Evolutionary conservation across 108 stramenopile species (phyloP), one percentile per base, ranked within the genome.

Genomic region (Stephanodiscus triporus): DNA sequence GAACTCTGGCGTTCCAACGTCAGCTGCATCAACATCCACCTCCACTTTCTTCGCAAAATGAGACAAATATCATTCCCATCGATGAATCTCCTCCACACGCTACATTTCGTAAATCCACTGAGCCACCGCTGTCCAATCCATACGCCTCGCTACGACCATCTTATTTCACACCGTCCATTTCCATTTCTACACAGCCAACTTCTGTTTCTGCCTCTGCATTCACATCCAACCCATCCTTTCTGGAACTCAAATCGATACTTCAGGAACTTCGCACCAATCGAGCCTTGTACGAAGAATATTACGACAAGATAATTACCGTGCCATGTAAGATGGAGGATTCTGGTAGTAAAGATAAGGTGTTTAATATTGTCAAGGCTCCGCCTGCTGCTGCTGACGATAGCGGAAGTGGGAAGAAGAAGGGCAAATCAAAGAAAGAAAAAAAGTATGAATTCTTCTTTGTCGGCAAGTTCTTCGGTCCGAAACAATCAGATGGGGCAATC

Each of bases 281-380:
- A 62, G 58, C 54, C n/a, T 51, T 85, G 58, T 87, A 87, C 48
- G 75, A 80, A 61, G 58, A 84, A 81, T 49, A 83, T 56, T 42
- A 56, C 32, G 82, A 60, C 22, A 82, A 55, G 55, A 70, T 62
- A 22, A 80, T 85, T 48, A 48, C 77, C 27, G 72, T 81, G 16
- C 66, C 82, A 0, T 81, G 80, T 59, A 81, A 81, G 66, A 53
- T 77, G 40, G 61, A 23, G 55, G 22, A 53, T 34, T 54, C 43
- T 48, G 20, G 53, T 29, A 45, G 51, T 55, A 42, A 70, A 17
- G 70, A 57, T 19, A 37, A 54, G 53, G 61, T 65, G 34, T 81
- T 81, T 38, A 75, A 80, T 49, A 75, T 80, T 66, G 60, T 80
- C 49, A 80, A 76, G 68, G 40, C 53, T 34, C 19, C 36, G 13